Conservation (phyloP, 2,329 filamentous ascomycete genomes). For the Helminthosporium solani region DNA sequence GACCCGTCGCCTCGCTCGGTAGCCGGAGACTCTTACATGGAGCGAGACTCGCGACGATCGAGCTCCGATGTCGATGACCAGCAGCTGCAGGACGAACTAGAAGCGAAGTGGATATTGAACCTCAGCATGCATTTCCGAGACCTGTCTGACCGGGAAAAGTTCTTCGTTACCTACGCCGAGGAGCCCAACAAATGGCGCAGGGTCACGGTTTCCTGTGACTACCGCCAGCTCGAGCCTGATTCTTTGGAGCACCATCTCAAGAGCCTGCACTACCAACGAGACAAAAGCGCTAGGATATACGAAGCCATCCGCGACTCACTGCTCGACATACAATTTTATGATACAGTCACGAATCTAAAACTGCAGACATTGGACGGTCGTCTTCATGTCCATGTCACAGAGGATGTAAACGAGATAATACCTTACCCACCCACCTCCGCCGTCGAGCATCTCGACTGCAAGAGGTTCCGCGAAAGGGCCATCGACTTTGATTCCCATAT, state of each 20-base stretch:
- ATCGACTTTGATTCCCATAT: slow-evolving; percentile 87
- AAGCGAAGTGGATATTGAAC: slow-evolving; percentile 91
- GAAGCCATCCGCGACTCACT: slow-evolving; percentile 91
- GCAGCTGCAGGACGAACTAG: slow-evolving; percentile 76
- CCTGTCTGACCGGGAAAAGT: slow-evolving; percentile 89
- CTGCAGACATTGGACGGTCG: slow-evolving; percentile 84
- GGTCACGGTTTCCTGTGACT: slow-evolving; percentile 92
- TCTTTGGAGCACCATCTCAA: slow-evolving; percentile 85
- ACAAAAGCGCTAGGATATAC: slow-evolving; percentile 92
- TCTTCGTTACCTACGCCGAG: slow-evolving; percentile 93
- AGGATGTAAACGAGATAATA: slow-evolving; percentile 94
- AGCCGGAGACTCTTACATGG: slow-evolving; percentile 29
- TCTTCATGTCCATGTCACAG: slow-evolving; percentile 95
- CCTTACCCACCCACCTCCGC: slow-evolving; percentile 73
- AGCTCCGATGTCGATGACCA: slow-evolving; percentile 53
- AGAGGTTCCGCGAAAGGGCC: slow-evolving; percentile 67
- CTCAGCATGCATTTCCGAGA: slow-evolving; percentile 98
- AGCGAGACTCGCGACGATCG: slow-evolving; percentile 35
- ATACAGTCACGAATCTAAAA: slow-evolving; percentile 93
- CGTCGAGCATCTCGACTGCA: slow-evolving; percentile 66
- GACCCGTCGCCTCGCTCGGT: slow-evolving; percentile 28
- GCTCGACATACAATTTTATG: slow-evolving; percentile 91
- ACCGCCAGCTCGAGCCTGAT: slow-evolving; percentile 73
- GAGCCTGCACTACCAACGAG: slow-evolving; percentile 76
- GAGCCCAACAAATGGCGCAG: slow-evolving; percentile 76